phyloP scores from a whole-genome alignment of 2,329 filamentous ascomycete species.

The Fusarium multiceps region DNA sequence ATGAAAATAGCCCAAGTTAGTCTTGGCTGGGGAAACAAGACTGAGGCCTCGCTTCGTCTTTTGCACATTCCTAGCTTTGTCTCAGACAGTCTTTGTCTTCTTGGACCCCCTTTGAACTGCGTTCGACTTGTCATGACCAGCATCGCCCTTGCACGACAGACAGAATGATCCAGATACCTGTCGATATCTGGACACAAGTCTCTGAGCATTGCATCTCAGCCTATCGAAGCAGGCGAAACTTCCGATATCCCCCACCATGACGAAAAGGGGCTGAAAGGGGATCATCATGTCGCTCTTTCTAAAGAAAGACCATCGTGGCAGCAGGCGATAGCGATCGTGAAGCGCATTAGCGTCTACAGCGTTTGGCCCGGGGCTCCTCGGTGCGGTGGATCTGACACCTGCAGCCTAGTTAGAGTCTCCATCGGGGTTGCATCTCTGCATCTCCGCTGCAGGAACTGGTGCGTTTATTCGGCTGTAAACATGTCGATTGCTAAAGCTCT shows the following conservation, averaged over 20 bases:
- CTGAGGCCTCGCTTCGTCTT: conserved; percentile 27
- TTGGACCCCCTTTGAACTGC: conserved; percentile 10
- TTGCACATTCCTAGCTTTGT: conserved; percentile 34
- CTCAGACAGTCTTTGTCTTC: conserved; percentile 19
- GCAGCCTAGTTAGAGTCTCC: conserved; percentile 32
- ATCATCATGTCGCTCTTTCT: conserved; percentile 19
- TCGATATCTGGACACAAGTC: conserved; percentile 35
- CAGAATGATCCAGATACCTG: conserved; percentile 16
- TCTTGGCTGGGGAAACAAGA: conserved; percentile 11
- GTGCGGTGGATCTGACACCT: conserved; percentile 40
- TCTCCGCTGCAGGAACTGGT: conserved; percentile 41
- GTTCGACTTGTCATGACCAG: conserved; percentile 32
- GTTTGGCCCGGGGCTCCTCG: conserved; percentile 29
- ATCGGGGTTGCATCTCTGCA: conserved; percentile 39
- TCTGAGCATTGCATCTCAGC: conserved; percentile 19
- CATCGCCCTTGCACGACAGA: conserved; percentile 33
- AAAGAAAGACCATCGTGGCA: conserved; percentile 23
- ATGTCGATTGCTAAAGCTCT: conserved; percentile 37
- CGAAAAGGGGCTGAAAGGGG: conserved; percentile 20
- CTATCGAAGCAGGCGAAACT: conserved; percentile 32
- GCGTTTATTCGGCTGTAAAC: conserved; percentile 22
- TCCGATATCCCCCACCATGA: conserved; percentile 10
- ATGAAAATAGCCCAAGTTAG: conserved; percentile 25
- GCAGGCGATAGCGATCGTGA: conserved; percentile 25
- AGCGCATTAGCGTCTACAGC: conserved; percentile 31